phyloP scores from a whole-genome alignment of 2,329 filamentous ascomycete species.

The Plenodomus tracheiphilus region DNA sequence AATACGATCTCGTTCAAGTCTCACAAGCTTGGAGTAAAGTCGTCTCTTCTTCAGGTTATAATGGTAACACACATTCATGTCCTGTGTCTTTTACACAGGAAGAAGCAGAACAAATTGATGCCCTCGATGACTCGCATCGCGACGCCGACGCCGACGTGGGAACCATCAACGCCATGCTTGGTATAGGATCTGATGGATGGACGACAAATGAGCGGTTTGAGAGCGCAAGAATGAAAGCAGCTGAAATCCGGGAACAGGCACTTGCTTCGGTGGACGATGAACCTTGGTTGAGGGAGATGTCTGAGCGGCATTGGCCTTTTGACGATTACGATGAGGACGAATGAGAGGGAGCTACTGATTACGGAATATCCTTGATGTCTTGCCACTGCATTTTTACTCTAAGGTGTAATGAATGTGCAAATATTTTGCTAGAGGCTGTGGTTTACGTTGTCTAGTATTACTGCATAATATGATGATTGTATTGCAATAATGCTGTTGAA shows the following conservation, averaged over 20 bases:
- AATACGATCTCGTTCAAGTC: constrained; percentile 27
- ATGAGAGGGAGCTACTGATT: neutral
- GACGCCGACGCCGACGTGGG: constrained; percentile 23
- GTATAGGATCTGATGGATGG: constrained; percentile 33
- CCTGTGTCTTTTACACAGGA: constrained; percentile 18
- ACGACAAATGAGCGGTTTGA: constrained; percentile 25
- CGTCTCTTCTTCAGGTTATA: neutral
- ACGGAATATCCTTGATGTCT: no score
- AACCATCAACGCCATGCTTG: constrained; percentile 19
- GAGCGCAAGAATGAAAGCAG: constrained; percentile 6
- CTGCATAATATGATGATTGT: no score
- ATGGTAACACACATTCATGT: constrained; percentile 14
- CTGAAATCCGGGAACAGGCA: constrained; percentile 16
- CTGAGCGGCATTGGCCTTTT: constrained; percentile 27
- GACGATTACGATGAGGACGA: constrained; percentile 29
- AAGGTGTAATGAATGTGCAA: no score
- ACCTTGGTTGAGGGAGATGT: constrained; percentile 21
- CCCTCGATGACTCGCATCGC: constrained; percentile 17
- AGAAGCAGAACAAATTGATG: constrained; percentile 15
- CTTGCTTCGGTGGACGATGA: constrained; percentile 22
- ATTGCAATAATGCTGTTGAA: no score
- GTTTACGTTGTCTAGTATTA: no score
- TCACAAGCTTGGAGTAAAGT: constrained; percentile 24
- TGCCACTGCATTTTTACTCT: no score
- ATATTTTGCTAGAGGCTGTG: no score